Evolutionary conservation across 2,329 filamentous ascomycete species (phyloP), one percentile per base, ranked within the genome.

Genomic region (Fusarium tanahbumbuense): DNA sequence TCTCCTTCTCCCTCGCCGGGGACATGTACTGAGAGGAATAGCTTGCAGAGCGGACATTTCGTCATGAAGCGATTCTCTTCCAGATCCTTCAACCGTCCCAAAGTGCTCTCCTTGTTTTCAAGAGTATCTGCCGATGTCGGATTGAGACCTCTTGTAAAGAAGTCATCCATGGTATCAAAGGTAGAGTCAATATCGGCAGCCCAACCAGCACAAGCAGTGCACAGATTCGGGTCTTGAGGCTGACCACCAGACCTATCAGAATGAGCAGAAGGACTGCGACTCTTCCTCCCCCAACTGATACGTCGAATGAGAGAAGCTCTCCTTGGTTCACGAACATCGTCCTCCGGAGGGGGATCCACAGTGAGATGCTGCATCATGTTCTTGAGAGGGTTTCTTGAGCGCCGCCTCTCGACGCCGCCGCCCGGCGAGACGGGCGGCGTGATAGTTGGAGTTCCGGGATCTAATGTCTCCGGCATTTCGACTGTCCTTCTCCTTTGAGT

Each of bases 321-420:
- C n/a, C 76, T 70, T 4, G 76, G 71, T 40, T 75, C 62, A 20
- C 73, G 69, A 27, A 73, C 71, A 10, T 74, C 73, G 22, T 78
- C 73, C 30, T 74, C 72, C 34, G 75, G 70, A 9, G 76, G 72
- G 10, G 74, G 65, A 30, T 80, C 78, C 52, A 80, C 78, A 32
- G 78, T 79, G 49, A 80, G 77, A 60, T 80, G 78, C 64, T 79
- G 78, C 75, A 80, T 80, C 77, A 80, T 80, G 60, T 76, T 79
- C 53, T 73, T 76, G 48, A 80, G 71, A 53, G 78, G 78, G 62
- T 80, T 80, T 71, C 74, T 77, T 50, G 78, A 80, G 25, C 78
- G 72, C 37, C 78, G 76, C 40, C 77, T 76, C 70, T 77, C 74
- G 3, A 76, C 55, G 52, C 64, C 68, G 15, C 48, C 48, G 50